A percentile compares a stretch with the other conserved stretches of the same genome.
These are phyloP conservation scores for Candida nanaspora DNA, from an alignment of 805 yeast genomes.

Conservation along the genomic window DNA sequence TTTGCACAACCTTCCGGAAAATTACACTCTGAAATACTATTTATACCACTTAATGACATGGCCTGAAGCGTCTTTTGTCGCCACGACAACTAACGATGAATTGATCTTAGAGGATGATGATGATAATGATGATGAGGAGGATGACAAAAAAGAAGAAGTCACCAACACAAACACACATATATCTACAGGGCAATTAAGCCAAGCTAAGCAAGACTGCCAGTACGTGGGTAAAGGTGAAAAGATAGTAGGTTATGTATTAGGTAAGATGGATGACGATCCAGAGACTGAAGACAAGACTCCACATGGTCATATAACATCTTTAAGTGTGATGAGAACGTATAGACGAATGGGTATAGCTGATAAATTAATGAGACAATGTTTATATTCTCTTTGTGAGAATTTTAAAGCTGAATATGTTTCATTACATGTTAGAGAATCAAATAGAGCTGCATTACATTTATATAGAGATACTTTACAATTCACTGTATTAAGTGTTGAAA, in stretches of 20 bases:
- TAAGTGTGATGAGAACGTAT: conserved; percentile 92
- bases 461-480: conserved; percentile 81
- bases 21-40: conserved; percentile 86
- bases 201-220: conserved; percentile 28
- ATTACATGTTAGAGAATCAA: conserved; percentile 88
- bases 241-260: conserved; percentile 92
- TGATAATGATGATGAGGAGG: conserved; percentile 1
- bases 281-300: conserved; percentile 61
- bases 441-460: conserved; percentile 88
- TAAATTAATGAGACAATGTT: conserved; percentile 72
- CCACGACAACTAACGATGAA: conserved; percentile 63
- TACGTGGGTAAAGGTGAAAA: conserved; percentile 65
- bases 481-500: conserved; percentile 75
- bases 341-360: conserved; percentile 94
- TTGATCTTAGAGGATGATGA: conserved; percentile 16
- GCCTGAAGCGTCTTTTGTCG: conserved; percentile 98
- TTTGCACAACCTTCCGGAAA: conserved; percentile 87
- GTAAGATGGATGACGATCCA: conserved; percentile 95
- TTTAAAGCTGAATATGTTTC: conserved; percentile 80
- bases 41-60: conserved; percentile 90
- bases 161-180: conserved; percentile 12
- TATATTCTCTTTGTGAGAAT: conserved; percentile 74
- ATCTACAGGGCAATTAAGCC: conserved; percentile 3
- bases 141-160: neutral
- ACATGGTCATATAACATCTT: conserved; percentile 90